A percentile compares a stretch with the other conserved stretches of the same genome.
Evolutionary conservation across 176 grass and related monocot species (phyloP).

Genomic region (Triticum turgidum): DNA sequence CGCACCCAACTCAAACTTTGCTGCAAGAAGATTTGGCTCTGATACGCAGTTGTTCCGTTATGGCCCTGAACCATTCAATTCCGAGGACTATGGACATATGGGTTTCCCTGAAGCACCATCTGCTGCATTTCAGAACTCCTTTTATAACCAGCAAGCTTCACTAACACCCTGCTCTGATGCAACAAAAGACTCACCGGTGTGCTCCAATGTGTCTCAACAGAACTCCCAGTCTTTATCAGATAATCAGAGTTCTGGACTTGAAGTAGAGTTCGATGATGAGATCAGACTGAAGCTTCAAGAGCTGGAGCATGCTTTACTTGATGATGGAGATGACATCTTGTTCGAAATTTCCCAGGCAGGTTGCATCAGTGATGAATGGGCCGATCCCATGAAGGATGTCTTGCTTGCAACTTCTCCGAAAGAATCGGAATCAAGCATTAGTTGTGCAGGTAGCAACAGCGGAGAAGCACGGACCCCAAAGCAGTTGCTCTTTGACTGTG

Average conservation of each 20-base stretch:
- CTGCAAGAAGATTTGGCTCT: constrained; percentile 46
- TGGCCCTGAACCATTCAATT: constrained; percentile 48
- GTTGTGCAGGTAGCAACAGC: constrained; percentile 58
- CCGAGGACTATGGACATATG: constrained; percentile 53
- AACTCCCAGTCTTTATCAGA: constrained; percentile 71
- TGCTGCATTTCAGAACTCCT: constrained; percentile 43
- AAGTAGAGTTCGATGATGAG: constrained; percentile 76
- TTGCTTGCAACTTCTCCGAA: constrained; percentile 71
- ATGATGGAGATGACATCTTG: constrained; percentile 65
- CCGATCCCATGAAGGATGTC: constrained; percentile 63
- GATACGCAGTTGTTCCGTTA: constrained; percentile 58
- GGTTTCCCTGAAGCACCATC: constrained; percentile 48
- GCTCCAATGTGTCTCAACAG: constrained; percentile 72
- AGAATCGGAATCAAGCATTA: constrained; percentile 89
- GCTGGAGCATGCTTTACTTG: constrained; percentile 80
- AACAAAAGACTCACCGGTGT: constrained; percentile 50
- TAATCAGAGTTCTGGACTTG: constrained; percentile 58
- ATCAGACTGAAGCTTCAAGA: constrained; percentile 86
- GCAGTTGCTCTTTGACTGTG: constrained; percentile 82
- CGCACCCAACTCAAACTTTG: constrained; percentile 49
- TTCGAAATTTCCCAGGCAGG: constrained; percentile 59
- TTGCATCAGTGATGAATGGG: constrained; percentile 68
- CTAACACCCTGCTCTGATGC: constrained; percentile 49
- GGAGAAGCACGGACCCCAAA: constrained; percentile 70
- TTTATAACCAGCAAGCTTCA: constrained; percentile 58